phyloP scores from a whole-genome alignment of 1,139 yeast species.

The Candida albicans region DNA sequence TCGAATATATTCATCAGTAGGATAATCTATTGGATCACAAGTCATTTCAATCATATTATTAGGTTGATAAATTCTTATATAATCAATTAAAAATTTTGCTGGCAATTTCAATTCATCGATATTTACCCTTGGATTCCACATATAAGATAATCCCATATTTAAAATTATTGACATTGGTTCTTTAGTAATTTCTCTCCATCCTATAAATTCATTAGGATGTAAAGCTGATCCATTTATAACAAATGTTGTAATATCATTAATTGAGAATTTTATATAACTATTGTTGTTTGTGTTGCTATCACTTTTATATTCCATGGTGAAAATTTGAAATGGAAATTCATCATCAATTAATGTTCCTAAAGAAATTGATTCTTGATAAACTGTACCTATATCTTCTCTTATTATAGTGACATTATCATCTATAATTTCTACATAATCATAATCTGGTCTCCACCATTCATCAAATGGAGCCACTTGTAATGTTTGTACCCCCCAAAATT shows the following conservation, averaged over 20 bases:
- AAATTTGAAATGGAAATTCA: slow-evolving; percentile 24
- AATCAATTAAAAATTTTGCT: slow-evolving; percentile 27
- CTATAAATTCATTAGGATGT: slow-evolving; percentile 27
- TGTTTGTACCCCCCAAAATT: slow-evolving; percentile 29
- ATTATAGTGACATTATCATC: slow-evolving; percentile 22
- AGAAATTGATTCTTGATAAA: slow-evolving; percentile 33
- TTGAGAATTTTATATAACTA: slow-evolving; percentile 27
- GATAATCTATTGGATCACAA: slow-evolving; percentile 29
- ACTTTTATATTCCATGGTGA: slow-evolving; percentile 28
- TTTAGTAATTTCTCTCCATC: slow-evolving; percentile 27
- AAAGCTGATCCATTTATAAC: slow-evolving; percentile 26
- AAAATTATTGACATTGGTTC: slow-evolving; percentile 33
- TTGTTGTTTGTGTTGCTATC: slow-evolving; percentile 15
- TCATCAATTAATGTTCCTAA: slow-evolving; percentile 24
- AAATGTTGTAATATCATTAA: slow-evolving; percentile 22
- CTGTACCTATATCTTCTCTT: slow-evolving; percentile 32
- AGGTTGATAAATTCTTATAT: slow-evolving; percentile 31
- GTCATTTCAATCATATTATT: slow-evolving; percentile 21
- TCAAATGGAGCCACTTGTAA: slow-evolving; percentile 36
- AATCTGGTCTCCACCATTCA: slow-evolving; percentile 36
- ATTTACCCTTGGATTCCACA: slow-evolving; percentile 26
- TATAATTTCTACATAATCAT: slow-evolving; percentile 23
- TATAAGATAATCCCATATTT: slow-evolving; percentile 29
- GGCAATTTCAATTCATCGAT: slow-evolving; percentile 26
- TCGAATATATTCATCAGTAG: slow-evolving; percentile 27